Base-by-base conservation (phyloP, 176 grass and related monocot genomes). In the Zea luxurians region DNA sequence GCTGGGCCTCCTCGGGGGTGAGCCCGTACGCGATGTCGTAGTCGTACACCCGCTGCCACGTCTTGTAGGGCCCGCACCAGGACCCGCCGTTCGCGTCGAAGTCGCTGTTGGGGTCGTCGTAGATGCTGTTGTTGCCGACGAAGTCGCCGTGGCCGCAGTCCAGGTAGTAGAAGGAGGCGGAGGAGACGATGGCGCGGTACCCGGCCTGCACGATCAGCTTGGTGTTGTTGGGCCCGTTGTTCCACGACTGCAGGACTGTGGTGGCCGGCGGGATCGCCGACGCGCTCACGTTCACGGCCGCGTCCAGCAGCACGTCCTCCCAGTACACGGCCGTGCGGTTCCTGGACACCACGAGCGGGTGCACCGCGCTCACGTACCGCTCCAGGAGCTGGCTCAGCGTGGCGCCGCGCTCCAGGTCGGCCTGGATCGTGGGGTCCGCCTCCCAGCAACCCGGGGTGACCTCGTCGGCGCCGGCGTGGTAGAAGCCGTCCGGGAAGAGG, bases 221-320 rank as follows among this genome's bases (percentile, higher is more conserved):
- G 10, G 92, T 99, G 96, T 99, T 99, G 62, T 86, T 82, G 9
- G 92, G 37, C 13, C 92, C 89, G 78, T 92, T 87, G 86, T 99
- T 99, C 96, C 96, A 98, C 21, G 96, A 84, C 84, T 99, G 96
- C 43, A 99, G 89, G 68, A 99, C 72, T 74, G 92, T 94, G 44
- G 85, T 98, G n/a, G 83, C 89, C 71, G 73, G 80, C 59, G 96
- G 92, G 55, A 95, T 80, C 64, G 1, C 16, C 52, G 84, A 59
- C 43, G 87, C 4, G 34, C 62, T 60, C 48, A 98, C 85, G 78
- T 92, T 98, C 37, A 89, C 88, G 6, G 21, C 2, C 1, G 82
- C 63, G 73, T 93, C 88, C 36, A 99, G 86, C 40, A 99, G 79
- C 64, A 95, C 83, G 71, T 99, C 92, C 89, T 95, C 96, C 96